Percentiles rank a stretch among this genome's conserved stretches.
phyloP scores from a whole-genome alignment of 1,284 basidiomycete genomes.

The Xerocomus alliaceus region DNA sequence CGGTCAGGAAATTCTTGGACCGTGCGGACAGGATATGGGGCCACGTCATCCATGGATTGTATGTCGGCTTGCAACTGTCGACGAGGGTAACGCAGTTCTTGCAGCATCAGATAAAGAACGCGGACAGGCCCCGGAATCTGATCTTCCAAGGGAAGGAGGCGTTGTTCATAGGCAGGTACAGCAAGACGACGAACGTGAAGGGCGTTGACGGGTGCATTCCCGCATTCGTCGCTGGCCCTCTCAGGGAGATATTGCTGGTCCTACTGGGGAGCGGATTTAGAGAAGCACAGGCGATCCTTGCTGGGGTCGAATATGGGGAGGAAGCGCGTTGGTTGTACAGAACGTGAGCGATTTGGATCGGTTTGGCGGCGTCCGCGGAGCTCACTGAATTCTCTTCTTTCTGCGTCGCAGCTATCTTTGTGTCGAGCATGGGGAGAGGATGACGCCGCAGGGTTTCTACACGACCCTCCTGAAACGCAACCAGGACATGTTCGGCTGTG shows the following conservation, averaged over 20 bases:
- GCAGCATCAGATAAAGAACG: slow-evolving; percentile 9
- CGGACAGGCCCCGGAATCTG: neutral
- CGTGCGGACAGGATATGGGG: slow-evolving; percentile 7
- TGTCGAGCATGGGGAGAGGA: neutral
- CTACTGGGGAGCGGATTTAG: slow-evolving; percentile 10
- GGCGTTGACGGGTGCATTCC: slow-evolving; percentile 7
- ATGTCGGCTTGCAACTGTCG: slow-evolving; percentile 7
- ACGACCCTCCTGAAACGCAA: slow-evolving; percentile 4
- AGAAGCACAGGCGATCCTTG: slow-evolving; percentile 7
- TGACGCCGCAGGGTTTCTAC: neutral
- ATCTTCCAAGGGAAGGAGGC: slow-evolving; percentile 8
- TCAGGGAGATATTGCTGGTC: slow-evolving; percentile 5
- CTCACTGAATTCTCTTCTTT: too few species aligned
- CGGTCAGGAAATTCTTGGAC: neutral
- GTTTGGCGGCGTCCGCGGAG: too few species aligned
- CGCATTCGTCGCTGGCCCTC: neutral
- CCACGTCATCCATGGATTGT: slow-evolving; percentile 2
- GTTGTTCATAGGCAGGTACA: slow-evolving; percentile 4
- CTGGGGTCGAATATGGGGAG: neutral
- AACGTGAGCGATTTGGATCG: neutral
- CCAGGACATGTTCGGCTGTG: neutral
- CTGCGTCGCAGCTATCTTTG: slow-evolving; percentile 14
- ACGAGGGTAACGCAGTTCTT: neutral
- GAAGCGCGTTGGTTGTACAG: neutral
- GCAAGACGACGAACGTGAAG: slow-evolving; percentile 14